These are phyloP conservation scores for Cryptosporidium viatorum DNA, from an alignment of 169 alveolate genomes.

Conservation along the genomic window DNA sequence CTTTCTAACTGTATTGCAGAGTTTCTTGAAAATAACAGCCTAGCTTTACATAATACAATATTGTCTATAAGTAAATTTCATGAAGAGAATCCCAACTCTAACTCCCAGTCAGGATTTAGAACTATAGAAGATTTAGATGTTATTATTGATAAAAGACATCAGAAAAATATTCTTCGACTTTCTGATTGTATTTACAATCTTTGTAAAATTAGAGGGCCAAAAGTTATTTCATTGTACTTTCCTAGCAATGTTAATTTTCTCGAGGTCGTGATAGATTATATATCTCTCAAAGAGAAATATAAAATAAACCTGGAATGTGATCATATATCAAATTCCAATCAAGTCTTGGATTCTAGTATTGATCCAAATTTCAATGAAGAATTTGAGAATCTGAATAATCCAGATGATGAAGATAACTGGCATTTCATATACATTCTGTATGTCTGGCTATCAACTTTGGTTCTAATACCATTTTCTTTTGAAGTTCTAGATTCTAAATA, in stretches of 20 bases:
- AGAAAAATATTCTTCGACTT: conserved; percentile 22
- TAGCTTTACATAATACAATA: conserved; percentile 15
- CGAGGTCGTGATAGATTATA: conserved; percentile 44
- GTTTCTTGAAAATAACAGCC: neutral
- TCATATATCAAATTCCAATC: neutral
- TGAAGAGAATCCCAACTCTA: neutral
- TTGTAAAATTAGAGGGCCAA: conserved; percentile 65
- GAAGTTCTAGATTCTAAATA: conserved; percentile 54
- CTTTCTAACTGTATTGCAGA: conserved; percentile 23
- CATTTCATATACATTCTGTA: conserved; percentile 40
- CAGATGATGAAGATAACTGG: conserved; percentile 13
- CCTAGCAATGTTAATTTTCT: conserved; percentile 49
- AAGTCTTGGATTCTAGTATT: neutral
- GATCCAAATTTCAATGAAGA: neutral
- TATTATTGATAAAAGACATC: neutral
- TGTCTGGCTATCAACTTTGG: conserved; percentile 64
- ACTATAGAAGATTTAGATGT: neutral
- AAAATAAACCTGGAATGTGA: neutral
- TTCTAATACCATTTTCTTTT: conserved; percentile 56
- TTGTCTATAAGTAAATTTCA: neutral
- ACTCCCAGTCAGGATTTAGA: neutral
- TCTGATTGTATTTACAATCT: conserved; percentile 50
- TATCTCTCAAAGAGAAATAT: conserved; percentile 4
- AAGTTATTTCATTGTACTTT: conserved; percentile 41
- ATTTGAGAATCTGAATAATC: neutral